Conservation (phyloP, 495 filamentous ascomycete genomes). For the Astrocystis sublimbata region DNA sequence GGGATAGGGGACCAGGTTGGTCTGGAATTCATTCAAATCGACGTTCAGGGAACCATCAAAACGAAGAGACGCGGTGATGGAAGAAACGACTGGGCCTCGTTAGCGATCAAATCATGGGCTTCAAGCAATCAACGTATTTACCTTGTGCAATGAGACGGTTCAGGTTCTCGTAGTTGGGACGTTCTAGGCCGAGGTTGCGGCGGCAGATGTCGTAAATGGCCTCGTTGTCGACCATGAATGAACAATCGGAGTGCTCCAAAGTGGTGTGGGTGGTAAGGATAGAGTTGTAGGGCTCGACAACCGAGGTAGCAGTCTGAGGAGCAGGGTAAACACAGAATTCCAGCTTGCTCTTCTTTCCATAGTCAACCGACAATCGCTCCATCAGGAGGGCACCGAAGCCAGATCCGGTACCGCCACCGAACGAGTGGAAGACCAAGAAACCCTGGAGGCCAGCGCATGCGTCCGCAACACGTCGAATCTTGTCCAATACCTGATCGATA, state of each 20-base stretch:
- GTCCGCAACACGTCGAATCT: slow-evolving; percentile 93
- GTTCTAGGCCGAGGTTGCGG: slow-evolving; percentile 93
- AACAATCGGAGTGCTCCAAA: slow-evolving; percentile 98
- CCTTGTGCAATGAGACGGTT: slow-evolving; percentile 98
- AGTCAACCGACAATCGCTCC: slow-evolving; percentile 97
- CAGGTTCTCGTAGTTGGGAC: slow-evolving; percentile 96
- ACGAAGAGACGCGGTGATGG: slow-evolving; percentile 96
- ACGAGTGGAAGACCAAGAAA: slow-evolving; percentile 99
- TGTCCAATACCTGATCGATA: slow-evolving; percentile 94
- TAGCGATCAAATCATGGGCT: slow-evolving; percentile 25
- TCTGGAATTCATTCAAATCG: slow-evolving; percentile 99
- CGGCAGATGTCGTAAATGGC: slow-evolving; percentile 99
- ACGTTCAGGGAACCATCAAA: slow-evolving; percentile 99
- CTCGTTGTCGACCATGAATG: slow-evolving; percentile 99
- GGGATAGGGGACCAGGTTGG: slow-evolving; percentile 97
- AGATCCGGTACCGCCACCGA: slow-evolving; percentile 97
- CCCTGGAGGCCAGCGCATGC: slow-evolving; percentile 97
- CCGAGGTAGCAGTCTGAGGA: slow-evolving; percentile 92
- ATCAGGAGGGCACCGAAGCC: slow-evolving; percentile 97
- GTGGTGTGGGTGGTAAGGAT: slow-evolving; percentile 99
- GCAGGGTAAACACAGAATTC: slow-evolving; percentile 99
- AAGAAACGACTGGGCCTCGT: slow-evolving; percentile 75
- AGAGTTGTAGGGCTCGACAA: slow-evolving; percentile 99
- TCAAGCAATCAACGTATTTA: slow-evolving; percentile 36
- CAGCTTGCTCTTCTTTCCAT: slow-evolving; percentile 99